Conservation (phyloP, 2,329 filamentous ascomycete genomes). For the Onygenales sp. region DNA sequence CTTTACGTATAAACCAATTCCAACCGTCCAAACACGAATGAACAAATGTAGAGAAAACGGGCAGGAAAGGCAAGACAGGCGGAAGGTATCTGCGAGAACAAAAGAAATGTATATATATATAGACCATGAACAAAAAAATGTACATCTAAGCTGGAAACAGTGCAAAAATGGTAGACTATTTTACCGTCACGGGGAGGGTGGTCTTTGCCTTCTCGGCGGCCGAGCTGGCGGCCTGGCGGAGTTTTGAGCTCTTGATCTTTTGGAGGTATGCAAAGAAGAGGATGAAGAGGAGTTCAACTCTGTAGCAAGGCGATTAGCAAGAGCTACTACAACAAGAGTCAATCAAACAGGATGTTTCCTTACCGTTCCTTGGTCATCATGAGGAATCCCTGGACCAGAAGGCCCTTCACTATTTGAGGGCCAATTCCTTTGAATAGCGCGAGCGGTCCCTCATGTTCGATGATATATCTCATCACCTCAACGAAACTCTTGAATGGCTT, state of each 20-base stretch:
- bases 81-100: not conserved
- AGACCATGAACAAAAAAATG: not conserved
- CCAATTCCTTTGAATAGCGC: constrained; percentile 96
- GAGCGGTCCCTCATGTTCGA: constrained; percentile 71
- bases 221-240: constrained; percentile 56
- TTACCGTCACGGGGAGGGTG: constrained; percentile 37
- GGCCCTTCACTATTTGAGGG: constrained; percentile 84
- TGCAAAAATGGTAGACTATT: constrained; percentile 22
- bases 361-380: constrained; percentile 99
- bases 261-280: constrained; percentile 75
- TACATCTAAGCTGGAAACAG: not conserved
- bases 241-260: constrained; percentile 57
- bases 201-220: constrained; percentile 54
- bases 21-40: constrained; percentile 6
- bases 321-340: not conserved
- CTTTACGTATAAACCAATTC: constrained; percentile 6
- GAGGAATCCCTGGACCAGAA: constrained; percentile 86
- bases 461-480: constrained; percentile 91
- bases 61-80: not conserved
- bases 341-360: constrained; percentile 14
- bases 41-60: constrained; percentile 5
- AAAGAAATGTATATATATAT: constrained; percentile 7
- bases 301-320: constrained; percentile 23
- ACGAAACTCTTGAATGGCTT: constrained; percentile 89
- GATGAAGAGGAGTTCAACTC: constrained; percentile 81